These are phyloP conservation scores for Panicum miliaceum DNA, from an alignment of 176 grass and related monocot genomes.

Conservation along the genomic window DNA sequence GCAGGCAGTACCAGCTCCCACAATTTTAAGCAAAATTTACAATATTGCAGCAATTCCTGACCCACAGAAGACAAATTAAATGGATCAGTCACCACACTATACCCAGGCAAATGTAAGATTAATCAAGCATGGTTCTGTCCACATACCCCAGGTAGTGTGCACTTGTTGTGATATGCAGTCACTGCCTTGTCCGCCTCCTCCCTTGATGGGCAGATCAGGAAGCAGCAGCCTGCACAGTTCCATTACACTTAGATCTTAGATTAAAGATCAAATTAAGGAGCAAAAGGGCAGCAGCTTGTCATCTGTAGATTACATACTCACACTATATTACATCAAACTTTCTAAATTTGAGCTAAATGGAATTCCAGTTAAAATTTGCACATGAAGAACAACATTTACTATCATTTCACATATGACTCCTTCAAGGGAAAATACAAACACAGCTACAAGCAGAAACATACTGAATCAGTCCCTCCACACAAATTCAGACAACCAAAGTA, in stretches of 20 bases:
- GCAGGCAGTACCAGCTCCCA: background rate
- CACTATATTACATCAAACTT: conserved; percentile 21
- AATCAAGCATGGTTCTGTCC: conserved; percentile 10
- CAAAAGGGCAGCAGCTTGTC: background rate
- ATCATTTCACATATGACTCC: conserved; percentile 2
- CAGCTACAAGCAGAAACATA: background rate
- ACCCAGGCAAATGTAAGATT: conserved; percentile 17
- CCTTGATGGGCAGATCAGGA: conserved; percentile 90
- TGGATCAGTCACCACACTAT: conserved; percentile 16
- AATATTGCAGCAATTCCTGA: conserved; percentile 17
- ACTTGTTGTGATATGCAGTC: conserved; percentile 86
- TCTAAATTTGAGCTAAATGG: background rate
- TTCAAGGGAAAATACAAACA: conserved; percentile 7
- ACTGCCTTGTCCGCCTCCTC: conserved; percentile 99
- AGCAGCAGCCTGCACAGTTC: conserved; percentile 66
- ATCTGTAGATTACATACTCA: conserved; percentile 20
- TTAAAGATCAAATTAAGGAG: conserved; percentile 29
- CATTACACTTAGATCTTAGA: conserved; percentile 20
- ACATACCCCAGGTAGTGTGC: conserved; percentile 82
- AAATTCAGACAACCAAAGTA: conserved; percentile 35
- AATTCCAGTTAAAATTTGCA: conserved; percentile 12
- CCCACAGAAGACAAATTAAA: conserved; percentile 17
- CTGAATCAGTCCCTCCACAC: conserved; percentile 9
- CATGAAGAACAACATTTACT: background rate
- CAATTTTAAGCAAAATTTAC: conserved; percentile 15